phyloP scores from a whole-genome alignment of 2,329 filamentous ascomycete genomes.

The Neonectria coccinea region DNA sequence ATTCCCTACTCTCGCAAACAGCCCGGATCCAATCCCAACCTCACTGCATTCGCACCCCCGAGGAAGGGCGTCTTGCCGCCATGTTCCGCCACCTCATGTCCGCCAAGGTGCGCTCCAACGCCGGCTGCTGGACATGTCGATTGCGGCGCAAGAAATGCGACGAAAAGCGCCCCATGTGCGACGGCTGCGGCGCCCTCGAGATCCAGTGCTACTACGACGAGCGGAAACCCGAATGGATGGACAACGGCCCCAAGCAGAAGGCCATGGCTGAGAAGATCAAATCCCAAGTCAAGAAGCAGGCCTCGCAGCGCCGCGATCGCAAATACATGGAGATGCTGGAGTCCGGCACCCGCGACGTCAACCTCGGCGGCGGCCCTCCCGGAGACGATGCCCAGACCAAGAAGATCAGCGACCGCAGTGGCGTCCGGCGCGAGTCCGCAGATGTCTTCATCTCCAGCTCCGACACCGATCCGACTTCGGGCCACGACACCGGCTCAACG shows the following conservation, averaged over 20 bases:
- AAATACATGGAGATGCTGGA: conserved; percentile 60
- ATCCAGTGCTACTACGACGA: conserved; percentile 67
- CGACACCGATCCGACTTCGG: conserved; percentile 45
- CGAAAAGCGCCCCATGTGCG: conserved; percentile 64
- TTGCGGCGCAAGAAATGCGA: conserved; percentile 73
- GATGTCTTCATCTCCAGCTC: conserved; percentile 40
- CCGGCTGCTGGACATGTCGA: conserved; percentile 71
- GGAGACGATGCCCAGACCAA: background rate
- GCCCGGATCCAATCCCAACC: background rate
- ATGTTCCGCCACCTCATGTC: conserved; percentile 48
- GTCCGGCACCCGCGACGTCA: conserved; percentile 47
- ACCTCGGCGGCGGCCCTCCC: conserved; percentile 27
- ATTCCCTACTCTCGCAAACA: background rate
- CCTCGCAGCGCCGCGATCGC: conserved; percentile 61
- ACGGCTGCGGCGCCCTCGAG: conserved; percentile 62
- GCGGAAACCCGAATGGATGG: conserved; percentile 69
- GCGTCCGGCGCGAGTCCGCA: conserved; percentile 18
- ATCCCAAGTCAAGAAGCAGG: conserved; percentile 67
- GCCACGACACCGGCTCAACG: conserved; percentile 41
- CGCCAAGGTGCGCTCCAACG: conserved; percentile 54
- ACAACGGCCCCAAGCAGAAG: conserved; percentile 61
- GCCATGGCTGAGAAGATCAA: conserved; percentile 66
- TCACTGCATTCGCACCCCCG: background rate
- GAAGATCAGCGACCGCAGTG: conserved; percentile 1
- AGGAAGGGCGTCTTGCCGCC: conserved; percentile 11